phyloP scores from a whole-genome alignment of 164 flowering plant genomes.

The Santalum album region DNA sequence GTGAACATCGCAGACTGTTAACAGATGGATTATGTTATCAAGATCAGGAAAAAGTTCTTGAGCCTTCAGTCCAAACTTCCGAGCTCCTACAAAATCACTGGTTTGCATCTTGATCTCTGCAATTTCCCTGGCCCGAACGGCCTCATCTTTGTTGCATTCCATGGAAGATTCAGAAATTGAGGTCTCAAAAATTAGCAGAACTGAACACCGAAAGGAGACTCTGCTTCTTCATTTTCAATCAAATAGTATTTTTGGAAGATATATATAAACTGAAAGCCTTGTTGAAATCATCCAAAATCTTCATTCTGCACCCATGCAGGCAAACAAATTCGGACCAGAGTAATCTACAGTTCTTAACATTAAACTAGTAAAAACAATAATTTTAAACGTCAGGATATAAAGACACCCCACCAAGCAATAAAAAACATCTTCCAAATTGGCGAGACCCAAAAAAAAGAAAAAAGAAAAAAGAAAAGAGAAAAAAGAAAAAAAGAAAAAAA shows the following conservation, averaged over 20 bases:
- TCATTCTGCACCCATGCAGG: slow-evolving; percentile 1
- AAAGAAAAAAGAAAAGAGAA: too few relatives aligned
- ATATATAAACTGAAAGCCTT: background rate
- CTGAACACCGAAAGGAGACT: background rate
- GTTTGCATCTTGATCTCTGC: slow-evolving; percentile 36
- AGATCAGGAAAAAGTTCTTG: slow-evolving; percentile 36
- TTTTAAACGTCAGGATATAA: too few relatives aligned
- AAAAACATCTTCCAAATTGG: too few relatives aligned
- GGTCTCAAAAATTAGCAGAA: background rate
- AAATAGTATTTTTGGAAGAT: background rate
- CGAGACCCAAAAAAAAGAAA: too few relatives aligned
- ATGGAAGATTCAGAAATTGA: slow-evolving; percentile 11
- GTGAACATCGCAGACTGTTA: slow-evolving; percentile 44
- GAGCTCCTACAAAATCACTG: slow-evolving; percentile 37
- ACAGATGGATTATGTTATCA: slow-evolving; percentile 32
- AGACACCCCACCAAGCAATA: too few relatives aligned
- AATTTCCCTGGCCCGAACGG: slow-evolving; percentile 35
- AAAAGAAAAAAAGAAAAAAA: too few relatives aligned
- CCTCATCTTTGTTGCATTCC: slow-evolving; percentile 59
- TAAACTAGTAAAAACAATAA: too few relatives aligned
- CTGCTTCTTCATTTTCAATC: background rate
- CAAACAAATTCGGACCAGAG: too few relatives aligned
- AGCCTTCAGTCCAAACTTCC: slow-evolving; percentile 27
- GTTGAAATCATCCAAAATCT: slow-evolving; percentile 5
- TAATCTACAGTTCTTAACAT: too few relatives aligned